A percentile compares a stretch with the other conserved stretches of the same genome.
phyloP scores from a whole-genome alignment of 768 basidiomycete species.

The Leccinum boreale region DNA sequence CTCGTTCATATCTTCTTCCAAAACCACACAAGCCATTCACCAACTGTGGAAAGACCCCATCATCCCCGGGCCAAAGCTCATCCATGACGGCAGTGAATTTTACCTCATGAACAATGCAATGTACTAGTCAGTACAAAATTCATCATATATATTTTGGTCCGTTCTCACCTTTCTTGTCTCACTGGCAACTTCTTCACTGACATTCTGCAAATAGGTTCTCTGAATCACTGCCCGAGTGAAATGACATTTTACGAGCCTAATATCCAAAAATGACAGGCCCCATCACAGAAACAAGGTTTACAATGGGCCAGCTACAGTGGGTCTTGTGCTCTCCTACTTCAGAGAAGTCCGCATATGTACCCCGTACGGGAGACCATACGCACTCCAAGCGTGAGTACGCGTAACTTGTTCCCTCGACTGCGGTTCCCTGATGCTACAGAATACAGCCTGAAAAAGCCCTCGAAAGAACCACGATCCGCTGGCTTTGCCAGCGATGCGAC shows the following conservation, averaged over 20 bases:
- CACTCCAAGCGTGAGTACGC: neutral
- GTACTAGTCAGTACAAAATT: constrained; percentile 54
- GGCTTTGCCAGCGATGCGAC: neutral
- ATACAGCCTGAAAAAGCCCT: neutral
- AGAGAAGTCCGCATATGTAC: neutral
- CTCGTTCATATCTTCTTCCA: constrained; percentile 48
- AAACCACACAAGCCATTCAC: constrained; percentile 65
- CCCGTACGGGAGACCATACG: neutral
- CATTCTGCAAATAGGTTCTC: too few relatives aligned
- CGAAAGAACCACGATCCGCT: neutral
- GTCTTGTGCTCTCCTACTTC: neutral
- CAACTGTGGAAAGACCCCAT: constrained; percentile 71
- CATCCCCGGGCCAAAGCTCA: constrained; percentile 36
- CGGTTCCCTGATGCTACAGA: neutral
- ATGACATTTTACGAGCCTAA: too few relatives aligned
- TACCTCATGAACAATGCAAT: constrained; percentile 90
- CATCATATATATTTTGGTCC: neutral
- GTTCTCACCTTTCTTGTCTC: too few relatives aligned
- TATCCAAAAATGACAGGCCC: too few relatives aligned
- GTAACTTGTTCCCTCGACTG: neutral
- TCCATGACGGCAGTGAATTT: constrained; percentile 69
- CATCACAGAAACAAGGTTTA: too few relatives aligned
- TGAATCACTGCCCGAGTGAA: too few relatives aligned
- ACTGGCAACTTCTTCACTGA: too few relatives aligned
- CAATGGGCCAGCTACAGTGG: too few relatives aligned